phyloP scores from a whole-genome alignment of 768 basidiomycete genomes.

The Phaeotremella fagi region DNA sequence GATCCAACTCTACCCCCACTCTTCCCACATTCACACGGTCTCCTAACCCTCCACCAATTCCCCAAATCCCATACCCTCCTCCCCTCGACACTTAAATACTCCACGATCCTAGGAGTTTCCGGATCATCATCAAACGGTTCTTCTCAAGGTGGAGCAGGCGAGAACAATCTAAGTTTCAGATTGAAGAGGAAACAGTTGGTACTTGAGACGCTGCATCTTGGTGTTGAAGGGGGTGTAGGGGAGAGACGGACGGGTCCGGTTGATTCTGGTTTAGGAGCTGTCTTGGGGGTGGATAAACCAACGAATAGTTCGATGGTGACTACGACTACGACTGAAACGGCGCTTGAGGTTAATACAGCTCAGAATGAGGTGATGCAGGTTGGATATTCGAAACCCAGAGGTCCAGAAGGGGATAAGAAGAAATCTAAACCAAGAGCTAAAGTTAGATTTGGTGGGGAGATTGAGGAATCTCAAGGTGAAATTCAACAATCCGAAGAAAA shows the following conservation, averaged over 20 bases:
- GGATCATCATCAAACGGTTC: conserved; percentile 53
- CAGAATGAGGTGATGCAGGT: conserved; percentile 5
- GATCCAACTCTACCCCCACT: conserved; percentile 67
- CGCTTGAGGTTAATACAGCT: too few species aligned
- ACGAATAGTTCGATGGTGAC: neutral
- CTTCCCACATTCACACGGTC: conserved; percentile 82
- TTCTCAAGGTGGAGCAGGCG: conserved; percentile 58
- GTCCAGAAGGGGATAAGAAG: conserved; percentile 1
- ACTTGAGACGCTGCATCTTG: conserved; percentile 78
- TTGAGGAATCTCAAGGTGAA: neutral
- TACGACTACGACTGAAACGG: neutral
- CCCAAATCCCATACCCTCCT: conserved; percentile 70
- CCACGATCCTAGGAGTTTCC: conserved; percentile 70
- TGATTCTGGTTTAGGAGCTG: conserved; percentile 6
- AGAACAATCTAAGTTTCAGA: conserved; percentile 94
- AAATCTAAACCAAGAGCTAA: conserved; percentile 27
- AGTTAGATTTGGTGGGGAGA: conserved; percentile 38
- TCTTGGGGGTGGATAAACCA: conserved; percentile 6
- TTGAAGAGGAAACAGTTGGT: conserved; percentile 80
- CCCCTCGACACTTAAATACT: conserved; percentile 75
- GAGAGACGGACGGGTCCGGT: conserved; percentile 45
- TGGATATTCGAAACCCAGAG: conserved; percentile 5
- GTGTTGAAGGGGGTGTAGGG: conserved; percentile 49
- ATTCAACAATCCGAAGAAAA: neutral
- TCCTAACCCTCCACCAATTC: conserved; percentile 69